phyloP scores from a whole-genome alignment of 306 rosid genomes.

The Cicer pinnatifidum region DNA sequence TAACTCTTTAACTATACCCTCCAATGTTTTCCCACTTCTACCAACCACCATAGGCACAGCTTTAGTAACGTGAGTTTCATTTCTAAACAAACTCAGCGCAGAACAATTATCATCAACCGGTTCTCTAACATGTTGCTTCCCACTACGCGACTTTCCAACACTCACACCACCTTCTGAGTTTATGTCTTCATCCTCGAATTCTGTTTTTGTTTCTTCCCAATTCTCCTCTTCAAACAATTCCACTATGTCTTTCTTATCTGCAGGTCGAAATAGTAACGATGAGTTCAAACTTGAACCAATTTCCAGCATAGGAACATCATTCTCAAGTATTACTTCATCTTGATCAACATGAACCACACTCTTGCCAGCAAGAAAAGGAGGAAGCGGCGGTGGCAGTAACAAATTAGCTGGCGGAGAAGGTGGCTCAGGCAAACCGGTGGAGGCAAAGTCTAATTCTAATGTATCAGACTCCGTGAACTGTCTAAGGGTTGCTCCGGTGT shows the following conservation, averaged over 20 bases:
- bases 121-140: conserved; percentile 51
- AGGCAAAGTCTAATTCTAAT: conserved; percentile 65
- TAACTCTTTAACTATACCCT: conserved; percentile 65
- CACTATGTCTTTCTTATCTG: conserved; percentile 46
- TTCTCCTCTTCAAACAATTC: conserved; percentile 62
- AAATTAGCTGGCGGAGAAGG: conserved; percentile 63
- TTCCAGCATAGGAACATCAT: conserved; percentile 39
- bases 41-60: conserved; percentile 47
- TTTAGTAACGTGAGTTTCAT: conserved; percentile 38
- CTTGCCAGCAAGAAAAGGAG: conserved; percentile 67
- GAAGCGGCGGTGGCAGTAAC: conserved; percentile 73
- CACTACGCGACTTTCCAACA: conserved; percentile 47
- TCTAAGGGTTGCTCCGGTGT: conserved; percentile 80
- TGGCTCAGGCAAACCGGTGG: conserved; percentile 52
- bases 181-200: conserved; percentile 72
- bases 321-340: conserved; percentile 53
- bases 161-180: conserved; percentile 58
- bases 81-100: conserved; percentile 47
- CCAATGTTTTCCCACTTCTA: conserved; percentile 70
- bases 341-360: conserved; percentile 15
- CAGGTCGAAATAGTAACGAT: conserved; percentile 36
- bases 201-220: conserved; percentile 80
- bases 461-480: conserved; percentile 85
- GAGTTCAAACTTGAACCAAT: conserved; percentile 47
- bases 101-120: conserved; percentile 51